Evolutionary conservation across 2,329 filamentous ascomycete species (phyloP), one percentile per base, ranked within the genome.

Genomic region (Sporothrix luriei): DNA sequence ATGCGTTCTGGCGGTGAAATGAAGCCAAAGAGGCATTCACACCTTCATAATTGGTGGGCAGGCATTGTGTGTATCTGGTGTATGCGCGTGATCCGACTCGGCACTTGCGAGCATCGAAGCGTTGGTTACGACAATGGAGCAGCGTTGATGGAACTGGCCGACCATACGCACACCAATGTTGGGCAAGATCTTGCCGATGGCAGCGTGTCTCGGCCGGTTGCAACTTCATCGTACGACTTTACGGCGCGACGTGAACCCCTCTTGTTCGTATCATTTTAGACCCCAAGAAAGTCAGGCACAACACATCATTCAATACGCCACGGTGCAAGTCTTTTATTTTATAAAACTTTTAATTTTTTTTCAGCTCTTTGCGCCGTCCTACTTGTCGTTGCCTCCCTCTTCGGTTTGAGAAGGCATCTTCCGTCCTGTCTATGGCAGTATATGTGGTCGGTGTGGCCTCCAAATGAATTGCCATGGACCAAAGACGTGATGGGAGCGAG

Each of bases 321-420:
- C 19, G 9, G 21, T 21, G 6, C 19, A 49, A 7, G 6, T 33
- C 9, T n/a, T 21, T 3, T 43, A 16, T 24, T 46, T 43, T 46
- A 24, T 16, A 26, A 46, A 62, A 46, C 57, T 62, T 62, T 62
- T 62, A 21, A 46, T 33, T 19, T 46, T 19, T 46, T 26, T 46
- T 62, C 57, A 19, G 57, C 38, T 46, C 21, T 62, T 46, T 38
- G n/a, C 40, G 46, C 57, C 9, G 13, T 46, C n/a, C 57, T 43
- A 62, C 57, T 14, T 62, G 38, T 26, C 38, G 21, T 9, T 7
- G 21, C 19, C 2, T 21, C 19, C 21, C 54, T 33, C 29, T 24
- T 21, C 5, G 16, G 19, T 6, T 26, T 19, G 2, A 33, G 40
- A 21, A 57, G 11, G 7, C 57, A 33, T 19, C 16, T 6, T 2